Conservation (phyloP, 139 green algal genomes). For the Chlamydomonas incerta region DNA sequence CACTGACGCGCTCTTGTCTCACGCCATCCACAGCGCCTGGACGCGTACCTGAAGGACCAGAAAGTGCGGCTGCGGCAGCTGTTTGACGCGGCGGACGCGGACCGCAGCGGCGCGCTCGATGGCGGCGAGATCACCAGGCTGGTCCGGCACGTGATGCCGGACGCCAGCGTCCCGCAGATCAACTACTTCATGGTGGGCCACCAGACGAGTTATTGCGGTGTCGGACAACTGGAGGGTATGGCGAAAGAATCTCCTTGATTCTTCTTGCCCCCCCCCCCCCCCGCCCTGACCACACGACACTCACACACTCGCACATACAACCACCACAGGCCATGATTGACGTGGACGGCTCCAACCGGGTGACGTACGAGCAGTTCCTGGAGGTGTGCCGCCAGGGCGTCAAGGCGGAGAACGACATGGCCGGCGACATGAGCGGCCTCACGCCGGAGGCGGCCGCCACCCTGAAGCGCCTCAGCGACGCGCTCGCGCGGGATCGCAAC, state of each 20-base stretch:
- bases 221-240: too few species aligned
- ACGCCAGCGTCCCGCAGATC: conserved; percentile 33
- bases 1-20: background rate
- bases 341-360: conserved; percentile 24
- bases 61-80: conserved; percentile 33
- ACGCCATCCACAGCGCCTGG: conserved; percentile 22
- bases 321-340: conserved; percentile 60
- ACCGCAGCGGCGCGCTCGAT: conserved; percentile 57
- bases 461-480: conserved; percentile 7
- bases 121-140: conserved; percentile 40
- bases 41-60: conserved; percentile 46
- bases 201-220: too few species aligned
- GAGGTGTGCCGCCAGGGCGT: conserved; percentile 28
- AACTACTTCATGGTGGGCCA: conserved; percentile 44
- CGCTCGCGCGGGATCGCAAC: background rate
- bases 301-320: too few species aligned
- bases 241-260: too few species aligned
- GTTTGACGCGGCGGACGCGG: conserved; percentile 46
- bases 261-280: too few species aligned
- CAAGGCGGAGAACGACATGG: conserved; percentile 14
- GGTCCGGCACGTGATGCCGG: conserved; percentile 48
- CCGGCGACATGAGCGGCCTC: background rate
- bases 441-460: background rate
- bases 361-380: conserved; percentile 46
- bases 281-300: too few species aligned